Evolutionary conservation across 495 filamentous ascomycete species (phyloP), one percentile per base, ranked within the genome.

Genomic region (Gamarada debralockiae): DNA sequence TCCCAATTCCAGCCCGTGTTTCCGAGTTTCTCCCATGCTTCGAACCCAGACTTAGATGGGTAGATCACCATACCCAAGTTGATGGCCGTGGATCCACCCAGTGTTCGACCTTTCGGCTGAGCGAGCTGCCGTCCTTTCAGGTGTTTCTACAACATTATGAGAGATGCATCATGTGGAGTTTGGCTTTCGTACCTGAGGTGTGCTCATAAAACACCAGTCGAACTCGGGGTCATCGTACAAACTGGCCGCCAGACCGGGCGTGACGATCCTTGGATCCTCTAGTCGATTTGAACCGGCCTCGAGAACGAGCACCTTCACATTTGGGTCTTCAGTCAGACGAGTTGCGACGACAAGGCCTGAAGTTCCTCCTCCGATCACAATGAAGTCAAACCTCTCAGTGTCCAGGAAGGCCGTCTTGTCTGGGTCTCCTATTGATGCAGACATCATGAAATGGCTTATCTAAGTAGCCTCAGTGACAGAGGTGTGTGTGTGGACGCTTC

Each of bases 361-460:
- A 21, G 89, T 92, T 60, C 89, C 89, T 45, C 87, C 89, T 52
- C 87, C 89, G n/a, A 92, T 78, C 58, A 93, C 83, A 44, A 95
- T 72, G 62, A 89, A 92, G 71, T 95, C 89, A 67, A 82, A 93
- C 71, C 8, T 83, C 66, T 8, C 81, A 20, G 12, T 20, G 3
- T 36, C 6, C 2, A 48, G 27, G 31, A 25, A 48, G 20, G 13
- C 17, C 20, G 21, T 24, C n/a, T n/a, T 12, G 13, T 44, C 41
- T 21, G 41, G 41, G n/a, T 34, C 29, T 7, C 7, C n/a, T n/a
- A n/a, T n/a, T n/a, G n/a, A n/a, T n/a, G n/a, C n/a, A n/a, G n/a
- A n/a, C n/a, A n/a, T n/a, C n/a, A n/a, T n/a, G n/a, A n/a, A n/a
- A n/a, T n/a, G n/a, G n/a, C n/a, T n/a, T n/a, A n/a, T n/a, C n/a